These are phyloP conservation scores for Penicillium sp. DNA, from an alignment of 2,329 filamentous ascomycete species.

Conservation along the genomic window DNA sequence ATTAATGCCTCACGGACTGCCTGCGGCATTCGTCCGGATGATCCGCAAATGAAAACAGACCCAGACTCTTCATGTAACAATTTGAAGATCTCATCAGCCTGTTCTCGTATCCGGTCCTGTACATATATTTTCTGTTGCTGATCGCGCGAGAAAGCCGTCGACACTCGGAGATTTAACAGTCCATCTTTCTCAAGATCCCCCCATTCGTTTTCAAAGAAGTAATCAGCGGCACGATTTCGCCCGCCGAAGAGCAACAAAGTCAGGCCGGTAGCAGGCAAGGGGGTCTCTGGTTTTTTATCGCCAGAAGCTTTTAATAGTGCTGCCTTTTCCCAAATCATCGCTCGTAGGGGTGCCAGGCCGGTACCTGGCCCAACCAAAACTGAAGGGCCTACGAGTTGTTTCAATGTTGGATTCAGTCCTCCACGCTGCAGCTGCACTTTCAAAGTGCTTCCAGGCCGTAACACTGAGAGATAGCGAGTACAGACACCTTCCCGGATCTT, in stretches of 20 bases:
- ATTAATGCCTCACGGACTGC: slow-evolving; percentile 63
- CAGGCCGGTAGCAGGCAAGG: slow-evolving; percentile 32
- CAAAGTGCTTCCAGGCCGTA: slow-evolving; percentile 58
- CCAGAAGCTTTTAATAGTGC: slow-evolving; percentile 31
- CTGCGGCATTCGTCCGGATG: slow-evolving; percentile 67
- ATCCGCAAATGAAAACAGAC: slow-evolving; percentile 50
- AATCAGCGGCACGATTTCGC: slow-evolving; percentile 70
- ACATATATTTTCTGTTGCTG: slow-evolving; percentile 64
- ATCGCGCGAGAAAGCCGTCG: slow-evolving; percentile 68
- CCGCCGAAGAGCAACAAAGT: slow-evolving; percentile 78
- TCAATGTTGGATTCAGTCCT: slow-evolving; percentile 46
- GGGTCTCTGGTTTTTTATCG: slow-evolving; percentile 24
- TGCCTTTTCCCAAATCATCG: slow-evolving; percentile 72
- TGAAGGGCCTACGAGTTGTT: slow-evolving; percentile 54
- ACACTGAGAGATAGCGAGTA: slow-evolving; percentile 73
- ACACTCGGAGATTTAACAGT: slow-evolving; percentile 49
- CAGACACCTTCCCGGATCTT: slow-evolving; percentile 82
- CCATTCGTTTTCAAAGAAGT: slow-evolving; percentile 80
- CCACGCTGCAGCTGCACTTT: slow-evolving; percentile 56
- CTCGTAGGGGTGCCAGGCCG: slow-evolving; percentile 78
- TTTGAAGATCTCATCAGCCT: slow-evolving; percentile 47
- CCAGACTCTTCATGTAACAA: slow-evolving; percentile 51
- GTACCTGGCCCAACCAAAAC: slow-evolving; percentile 82
- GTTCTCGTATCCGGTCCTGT: slow-evolving; percentile 57
- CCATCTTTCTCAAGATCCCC: slow-evolving; percentile 34